phyloP scores from a whole-genome alignment of 2,329 filamentous ascomycete genomes.

The Elsinoe batatas region DNA sequence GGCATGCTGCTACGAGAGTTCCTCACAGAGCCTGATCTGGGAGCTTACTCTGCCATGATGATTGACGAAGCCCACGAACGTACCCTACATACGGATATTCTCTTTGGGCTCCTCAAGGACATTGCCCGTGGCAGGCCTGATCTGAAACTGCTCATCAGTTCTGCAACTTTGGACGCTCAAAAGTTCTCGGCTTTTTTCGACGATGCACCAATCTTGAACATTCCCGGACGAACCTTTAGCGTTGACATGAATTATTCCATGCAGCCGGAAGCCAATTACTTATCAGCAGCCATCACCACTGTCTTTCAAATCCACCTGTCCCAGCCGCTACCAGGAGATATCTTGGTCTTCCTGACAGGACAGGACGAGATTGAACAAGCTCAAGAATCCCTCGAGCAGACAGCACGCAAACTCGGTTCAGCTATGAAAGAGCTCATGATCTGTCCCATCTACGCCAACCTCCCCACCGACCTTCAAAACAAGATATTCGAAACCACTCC shows the following conservation, averaged over 20 bases:
- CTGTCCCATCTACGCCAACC: constrained; percentile 86
- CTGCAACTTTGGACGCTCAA: constrained; percentile 86
- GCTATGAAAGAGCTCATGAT: constrained; percentile 81
- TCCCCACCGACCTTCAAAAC: constrained; percentile 80
- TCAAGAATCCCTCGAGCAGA: constrained; percentile 74
- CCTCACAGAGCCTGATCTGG: constrained; percentile 75
- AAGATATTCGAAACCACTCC: constrained; percentile 95
- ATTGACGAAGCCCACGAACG: constrained; percentile 97
- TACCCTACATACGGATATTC: constrained; percentile 81
- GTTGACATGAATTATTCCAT: constrained; percentile 88
- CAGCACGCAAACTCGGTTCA: constrained; percentile 72
- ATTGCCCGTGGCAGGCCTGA: constrained; percentile 73
- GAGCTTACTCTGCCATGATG: constrained; percentile 79
- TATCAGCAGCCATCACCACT: constrained; percentile 83
- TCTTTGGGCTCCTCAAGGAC: constrained; percentile 82
- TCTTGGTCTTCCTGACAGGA: constrained; percentile 87
- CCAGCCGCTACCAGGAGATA: constrained; percentile 68
- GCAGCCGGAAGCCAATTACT: constrained; percentile 86
- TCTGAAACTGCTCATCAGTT: constrained; percentile 82
- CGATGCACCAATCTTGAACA: constrained; percentile 86
- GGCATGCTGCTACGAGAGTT: constrained; percentile 89
- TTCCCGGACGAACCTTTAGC: constrained; percentile 78
- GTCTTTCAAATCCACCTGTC: constrained; percentile 91
- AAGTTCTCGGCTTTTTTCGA: constrained; percentile 91
- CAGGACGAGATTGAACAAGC: constrained; percentile 93